Conservation (phyloP, 495 filamentous ascomycete genomes). For the Tuber indicum region DNA sequence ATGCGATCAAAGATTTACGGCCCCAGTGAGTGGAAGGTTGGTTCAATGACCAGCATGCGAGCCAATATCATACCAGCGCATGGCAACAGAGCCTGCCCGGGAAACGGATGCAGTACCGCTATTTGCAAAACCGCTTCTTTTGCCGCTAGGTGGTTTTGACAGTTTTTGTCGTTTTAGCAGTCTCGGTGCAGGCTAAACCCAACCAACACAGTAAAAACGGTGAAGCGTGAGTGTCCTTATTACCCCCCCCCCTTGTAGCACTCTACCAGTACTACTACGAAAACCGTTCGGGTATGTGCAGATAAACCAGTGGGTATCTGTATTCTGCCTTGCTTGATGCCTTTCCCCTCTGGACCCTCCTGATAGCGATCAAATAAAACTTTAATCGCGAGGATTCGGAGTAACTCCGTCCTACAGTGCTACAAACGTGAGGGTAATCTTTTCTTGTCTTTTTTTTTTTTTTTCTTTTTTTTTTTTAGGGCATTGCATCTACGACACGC, state of each 20-base stretch:
- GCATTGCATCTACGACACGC: not conserved
- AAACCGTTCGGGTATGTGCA: not conserved
- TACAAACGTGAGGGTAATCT: not conserved
- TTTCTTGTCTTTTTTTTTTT: not conserved
- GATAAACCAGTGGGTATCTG: not conserved
- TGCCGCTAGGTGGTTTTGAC: no score
- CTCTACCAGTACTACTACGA: not conserved
- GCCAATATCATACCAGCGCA: no score
- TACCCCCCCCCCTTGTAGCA: not conserved
- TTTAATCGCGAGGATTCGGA: not conserved
- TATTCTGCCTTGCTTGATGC: not conserved
- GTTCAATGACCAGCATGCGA: no score
- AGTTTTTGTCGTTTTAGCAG: no score
- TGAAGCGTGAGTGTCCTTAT: not conserved
- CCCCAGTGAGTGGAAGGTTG: no score
- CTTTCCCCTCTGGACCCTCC: not conserved
- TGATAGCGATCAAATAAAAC: not conserved
- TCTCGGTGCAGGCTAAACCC: no score
- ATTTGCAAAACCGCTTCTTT: no score
- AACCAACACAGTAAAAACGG: not conserved
- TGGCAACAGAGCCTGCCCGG: no score
- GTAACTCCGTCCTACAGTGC: not conserved
- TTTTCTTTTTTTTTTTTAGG: not conserved
- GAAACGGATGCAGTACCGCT: no score
- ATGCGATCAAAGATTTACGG: no score